These are phyloP conservation scores for Neocallimastix lanati DNA, from an alignment of 192 early-diverging fungal species.

Conservation along the genomic window DNA sequence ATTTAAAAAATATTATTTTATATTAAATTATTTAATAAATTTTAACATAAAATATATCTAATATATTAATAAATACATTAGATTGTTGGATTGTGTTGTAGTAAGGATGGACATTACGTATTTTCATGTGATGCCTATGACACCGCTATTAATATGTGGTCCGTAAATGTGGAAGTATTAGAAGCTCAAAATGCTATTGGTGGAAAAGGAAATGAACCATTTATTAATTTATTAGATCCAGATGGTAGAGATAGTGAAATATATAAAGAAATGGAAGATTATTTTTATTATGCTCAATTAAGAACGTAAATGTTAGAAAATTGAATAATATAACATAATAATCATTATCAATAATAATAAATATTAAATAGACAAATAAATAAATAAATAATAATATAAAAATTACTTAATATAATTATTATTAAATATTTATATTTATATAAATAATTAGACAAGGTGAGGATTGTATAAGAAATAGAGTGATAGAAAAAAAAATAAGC, in stretches of 20 bases:
- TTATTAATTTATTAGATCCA: constrained; percentile 25
- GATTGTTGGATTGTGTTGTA: constrained; percentile 17
- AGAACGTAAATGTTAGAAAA: constrained; percentile 14
- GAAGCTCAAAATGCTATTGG: constrained; percentile 19
- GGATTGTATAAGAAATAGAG: constrained; percentile 14
- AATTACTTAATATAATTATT: no score
- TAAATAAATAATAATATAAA: no score
- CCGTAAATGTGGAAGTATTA: constrained; percentile 11
- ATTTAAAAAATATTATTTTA: no score
- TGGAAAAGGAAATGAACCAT: constrained; percentile 24
- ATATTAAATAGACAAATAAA: no score
- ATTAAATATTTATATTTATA: no score
- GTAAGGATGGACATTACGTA: constrained; percentile 16
- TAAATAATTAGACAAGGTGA: constrained; percentile 24
- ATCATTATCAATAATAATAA: no score
- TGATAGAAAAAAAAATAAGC: constrained; percentile 16
- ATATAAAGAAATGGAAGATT: constrained; percentile 41
- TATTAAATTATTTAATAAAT: no score
- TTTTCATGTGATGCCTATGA: constrained; percentile 23
- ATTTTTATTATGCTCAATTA: constrained; percentile 42
- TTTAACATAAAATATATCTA: no score
- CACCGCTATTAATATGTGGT: constrained; percentile 30
- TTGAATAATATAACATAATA: no score
- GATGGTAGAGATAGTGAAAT: constrained; percentile 12
- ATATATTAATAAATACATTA: constrained; percentile 2